phyloP scores from a whole-genome alignment of 163 green algal genomes.

The Chlamydomonas reinhardtii region DNA sequence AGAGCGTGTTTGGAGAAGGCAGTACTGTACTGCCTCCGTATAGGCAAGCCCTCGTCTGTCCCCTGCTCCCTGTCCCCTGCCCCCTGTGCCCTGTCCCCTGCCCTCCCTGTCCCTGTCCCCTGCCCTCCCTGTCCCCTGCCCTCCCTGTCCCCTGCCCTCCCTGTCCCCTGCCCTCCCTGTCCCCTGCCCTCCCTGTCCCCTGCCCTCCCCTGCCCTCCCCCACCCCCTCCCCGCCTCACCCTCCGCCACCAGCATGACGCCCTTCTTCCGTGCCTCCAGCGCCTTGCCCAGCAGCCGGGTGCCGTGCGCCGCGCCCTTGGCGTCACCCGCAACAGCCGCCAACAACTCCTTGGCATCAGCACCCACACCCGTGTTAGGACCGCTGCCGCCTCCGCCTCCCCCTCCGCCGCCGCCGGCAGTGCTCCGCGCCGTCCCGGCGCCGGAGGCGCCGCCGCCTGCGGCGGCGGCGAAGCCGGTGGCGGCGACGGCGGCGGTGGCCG shows the following conservation, averaged over 20 bases:
- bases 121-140: no score
- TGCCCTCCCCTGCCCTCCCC: no score
- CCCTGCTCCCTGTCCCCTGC: no score
- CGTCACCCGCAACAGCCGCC: conserved; percentile 11
- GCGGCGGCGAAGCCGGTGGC: not conserved
- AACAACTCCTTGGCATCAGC: not conserved
- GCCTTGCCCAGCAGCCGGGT: conserved; percentile 30
- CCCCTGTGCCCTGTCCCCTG: no score
- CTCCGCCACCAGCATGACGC: conserved; percentile 37
- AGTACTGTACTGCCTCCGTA: no score
- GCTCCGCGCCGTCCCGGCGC: not conserved
- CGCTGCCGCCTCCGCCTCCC: not conserved
- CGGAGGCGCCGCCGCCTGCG: not conserved
- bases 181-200: no score
- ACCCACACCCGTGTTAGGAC: not conserved
- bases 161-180: no score
- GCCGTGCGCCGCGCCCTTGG: not conserved
- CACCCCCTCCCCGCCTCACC: conserved; percentile 8
- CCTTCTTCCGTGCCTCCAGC: conserved; percentile 34
- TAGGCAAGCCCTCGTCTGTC: no score
- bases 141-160: no score
- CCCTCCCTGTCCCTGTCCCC: no score
- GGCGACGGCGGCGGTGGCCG: not conserved
- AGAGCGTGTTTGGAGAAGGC: no score
- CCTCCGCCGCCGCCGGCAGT: not conserved